These are phyloP conservation scores for Geosmithia putterillii DNA, from an alignment of 2,329 filamentous ascomycete species.

Conservation along the genomic window DNA sequence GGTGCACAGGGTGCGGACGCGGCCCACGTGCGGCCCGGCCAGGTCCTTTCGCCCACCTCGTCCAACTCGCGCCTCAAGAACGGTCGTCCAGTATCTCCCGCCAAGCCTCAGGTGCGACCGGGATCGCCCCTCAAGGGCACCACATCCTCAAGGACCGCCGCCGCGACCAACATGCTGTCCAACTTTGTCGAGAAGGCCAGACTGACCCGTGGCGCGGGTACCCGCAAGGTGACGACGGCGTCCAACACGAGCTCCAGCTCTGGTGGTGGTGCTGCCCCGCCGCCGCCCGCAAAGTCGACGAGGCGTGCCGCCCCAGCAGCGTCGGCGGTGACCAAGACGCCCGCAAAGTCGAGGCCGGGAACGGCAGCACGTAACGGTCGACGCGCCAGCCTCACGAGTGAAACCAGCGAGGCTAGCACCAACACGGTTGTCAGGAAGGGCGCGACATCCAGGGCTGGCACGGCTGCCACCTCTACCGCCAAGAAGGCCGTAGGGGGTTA, in stretches of 20 bases:
- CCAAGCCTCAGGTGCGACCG: conserved; percentile 45
- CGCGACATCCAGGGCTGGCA: conserved; percentile 4
- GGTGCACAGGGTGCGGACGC: conserved; percentile 28
- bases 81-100: conserved; percentile 34
- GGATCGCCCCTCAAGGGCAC: conserved; percentile 49
- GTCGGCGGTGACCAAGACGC: conserved; percentile 14
- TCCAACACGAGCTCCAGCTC: conserved; percentile 32
- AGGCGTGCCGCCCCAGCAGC: conserved; percentile 16
- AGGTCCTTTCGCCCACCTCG: conserved; percentile 71
- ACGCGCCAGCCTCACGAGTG: conserved; percentile 47
- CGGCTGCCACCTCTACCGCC: too few species aligned
- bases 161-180: conserved; percentile 33
- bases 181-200: conserved; percentile 51
- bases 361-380: conserved; percentile 34
- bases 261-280: conserved; percentile 9
- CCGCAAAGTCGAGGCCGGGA: conserved; percentile 20
- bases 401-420: conserved; percentile 50
- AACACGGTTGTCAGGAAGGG: conserved; percentile 52
- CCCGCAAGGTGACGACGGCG: conserved; percentile 31
- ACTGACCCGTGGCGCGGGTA: conserved; percentile 33
- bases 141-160: conserved; percentile 20
- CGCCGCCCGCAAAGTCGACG: conserved; percentile 19
- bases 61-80: conserved; percentile 61
- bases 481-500: conserved; percentile 42
- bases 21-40: conserved; percentile 27